A percentile compares a stretch with the other conserved stretches of the same genome.
phyloP scores from a whole-genome alignment of 345 rosid species.

The Acer yangbiense region DNA sequence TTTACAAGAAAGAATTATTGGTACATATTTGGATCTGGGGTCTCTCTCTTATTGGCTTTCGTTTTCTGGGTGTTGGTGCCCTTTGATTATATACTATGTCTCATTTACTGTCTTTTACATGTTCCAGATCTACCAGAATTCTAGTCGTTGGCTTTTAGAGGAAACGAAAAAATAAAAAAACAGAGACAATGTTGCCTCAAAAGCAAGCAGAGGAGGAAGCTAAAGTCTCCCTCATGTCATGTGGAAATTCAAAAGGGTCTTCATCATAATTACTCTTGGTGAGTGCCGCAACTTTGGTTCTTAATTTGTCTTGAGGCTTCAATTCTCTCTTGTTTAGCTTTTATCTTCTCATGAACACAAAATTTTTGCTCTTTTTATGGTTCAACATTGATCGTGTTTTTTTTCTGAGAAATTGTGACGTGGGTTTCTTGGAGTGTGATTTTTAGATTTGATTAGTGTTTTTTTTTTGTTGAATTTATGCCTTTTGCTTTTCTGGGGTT shows the following conservation, averaged over 20 bases:
- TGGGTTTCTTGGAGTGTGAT: not conserved
- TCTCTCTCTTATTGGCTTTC: slow-evolving; percentile 31
- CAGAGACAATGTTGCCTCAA: slow-evolving; percentile 67
- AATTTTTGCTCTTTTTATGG: no score
- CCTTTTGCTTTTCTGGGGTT: not conserved
- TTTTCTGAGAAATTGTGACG: no score
- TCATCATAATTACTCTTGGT: no score
- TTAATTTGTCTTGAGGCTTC: no score
- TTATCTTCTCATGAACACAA: no score
- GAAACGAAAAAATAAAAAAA: not conserved
- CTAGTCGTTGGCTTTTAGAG: slow-evolving; percentile 26
- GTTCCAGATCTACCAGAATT: slow-evolving; percentile 44
- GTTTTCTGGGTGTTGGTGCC: slow-evolving; percentile 28
- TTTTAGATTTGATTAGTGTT: not conserved
- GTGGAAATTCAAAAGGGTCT: no score
- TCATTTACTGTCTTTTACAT: slow-evolving; percentile 35
- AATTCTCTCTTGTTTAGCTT: no score
- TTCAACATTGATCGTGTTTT: no score
- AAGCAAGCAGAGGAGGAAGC: slow-evolving; percentile 96
- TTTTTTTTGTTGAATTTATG: not conserved
- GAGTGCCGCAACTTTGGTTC: no score
- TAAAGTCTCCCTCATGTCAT: slow-evolving; percentile 36
- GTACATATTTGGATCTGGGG: slow-evolving; percentile 25
- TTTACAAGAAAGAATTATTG: not conserved
- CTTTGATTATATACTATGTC: slow-evolving; percentile 33